phyloP scores from a whole-genome alignment of 75 land plant genomes.

The Sequoiadendron giganteum region DNA sequence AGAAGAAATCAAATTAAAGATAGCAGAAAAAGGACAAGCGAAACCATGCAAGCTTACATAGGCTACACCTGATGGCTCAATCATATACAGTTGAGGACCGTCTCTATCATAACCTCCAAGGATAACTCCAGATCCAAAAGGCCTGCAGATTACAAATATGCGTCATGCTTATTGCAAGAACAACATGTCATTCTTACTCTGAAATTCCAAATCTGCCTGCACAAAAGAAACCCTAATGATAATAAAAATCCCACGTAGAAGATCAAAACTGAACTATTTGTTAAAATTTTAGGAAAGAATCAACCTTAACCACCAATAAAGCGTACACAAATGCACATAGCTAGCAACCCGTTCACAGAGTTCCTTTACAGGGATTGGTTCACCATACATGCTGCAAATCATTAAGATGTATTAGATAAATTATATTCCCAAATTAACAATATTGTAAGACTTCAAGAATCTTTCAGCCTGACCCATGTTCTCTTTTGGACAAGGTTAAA shows the following conservation, averaged over 20 bases:
- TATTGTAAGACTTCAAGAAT: neutral
- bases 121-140: conserved; percentile 91
- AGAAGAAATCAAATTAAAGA: neutral
- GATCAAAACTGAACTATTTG: neutral
- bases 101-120: conserved; percentile 99
- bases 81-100: conserved; percentile 96
- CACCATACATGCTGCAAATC: conserved; percentile 82
- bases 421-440: neutral
- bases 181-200: neutral
- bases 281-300: neutral
- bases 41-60: conserved; percentile 61
- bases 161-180: conserved; percentile 6
- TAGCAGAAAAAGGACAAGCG: neutral
- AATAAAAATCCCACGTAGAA: neutral
- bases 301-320: conserved; percentile 99
- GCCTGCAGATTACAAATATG: conserved; percentile 44
- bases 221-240: neutral
- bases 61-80: conserved; percentile 96
- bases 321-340: conserved; percentile 95
- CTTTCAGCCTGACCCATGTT: neutral
- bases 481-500: neutral
- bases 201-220: neutral
- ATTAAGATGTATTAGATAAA: neutral
- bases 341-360: conserved; percentile 96
- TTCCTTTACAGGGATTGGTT: conserved; percentile 87